Conservation (phyloP, 345 rosid species). For the Toxicodendron radicans region DNA sequence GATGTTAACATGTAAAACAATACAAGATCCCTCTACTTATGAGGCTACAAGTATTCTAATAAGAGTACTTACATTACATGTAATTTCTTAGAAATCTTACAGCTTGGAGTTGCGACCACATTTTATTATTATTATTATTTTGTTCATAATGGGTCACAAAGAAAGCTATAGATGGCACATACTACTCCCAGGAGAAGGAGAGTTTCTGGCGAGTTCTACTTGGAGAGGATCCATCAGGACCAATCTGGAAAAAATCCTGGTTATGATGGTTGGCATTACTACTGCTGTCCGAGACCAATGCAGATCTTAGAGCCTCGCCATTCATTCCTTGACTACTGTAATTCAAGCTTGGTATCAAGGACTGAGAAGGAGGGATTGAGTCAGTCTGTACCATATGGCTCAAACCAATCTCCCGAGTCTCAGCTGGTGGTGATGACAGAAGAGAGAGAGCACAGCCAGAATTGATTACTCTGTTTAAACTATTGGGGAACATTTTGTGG, state of each 20-base stretch:
- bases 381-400: slow-evolving; percentile 41
- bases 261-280: slow-evolving; percentile 28
- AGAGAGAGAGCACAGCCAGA: slow-evolving; percentile 76
- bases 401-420: slow-evolving; percentile 38
- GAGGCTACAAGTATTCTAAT: background rate
- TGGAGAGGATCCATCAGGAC: slow-evolving; percentile 44
- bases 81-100: background rate
- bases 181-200: slow-evolving; percentile 64
- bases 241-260: slow-evolving; percentile 34
- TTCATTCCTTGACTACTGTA: slow-evolving; percentile 33
- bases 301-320: slow-evolving; percentile 29
- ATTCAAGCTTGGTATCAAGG: slow-evolving; percentile 39
- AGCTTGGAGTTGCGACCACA: background rate
- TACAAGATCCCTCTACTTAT: background rate
- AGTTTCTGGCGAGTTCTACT: slow-evolving; percentile 44
- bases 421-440: slow-evolving; percentile 69
- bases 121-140: background rate
- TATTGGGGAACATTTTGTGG: slow-evolving; percentile 40
- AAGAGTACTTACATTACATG: background rate
- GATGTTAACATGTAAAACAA: no score
- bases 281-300: slow-evolving; percentile 33
- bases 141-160: background rate
- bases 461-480: slow-evolving; percentile 29
- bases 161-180: slow-evolving; percentile 12
- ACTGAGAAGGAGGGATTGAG: slow-evolving; percentile 36